Base-by-base conservation (phyloP, 2,329 filamentous ascomycete genomes). In the Fusarium lateritium region DNA sequence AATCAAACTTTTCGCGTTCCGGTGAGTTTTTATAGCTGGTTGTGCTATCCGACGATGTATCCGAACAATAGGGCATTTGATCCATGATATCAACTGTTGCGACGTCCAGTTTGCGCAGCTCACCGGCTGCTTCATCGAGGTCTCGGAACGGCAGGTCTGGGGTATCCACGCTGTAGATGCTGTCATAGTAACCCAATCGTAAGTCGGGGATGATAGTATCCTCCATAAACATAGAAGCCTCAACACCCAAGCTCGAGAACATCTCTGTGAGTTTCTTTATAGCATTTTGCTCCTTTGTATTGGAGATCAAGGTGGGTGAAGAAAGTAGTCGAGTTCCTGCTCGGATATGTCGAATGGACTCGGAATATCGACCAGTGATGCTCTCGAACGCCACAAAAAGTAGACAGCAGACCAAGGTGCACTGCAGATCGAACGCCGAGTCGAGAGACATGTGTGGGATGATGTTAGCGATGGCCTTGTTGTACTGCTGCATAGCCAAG, bases 321-420 rank as follows among this genome's bases (percentile, higher is more conserved):
- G 52, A 56, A 3, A 71, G 58, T 0, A 75, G 33, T n/a, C 42
- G 40, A 1, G 52, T 64, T 13, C 72, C 72, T 0, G 69, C 67
- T 5, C 64, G 56, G 3, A 75, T 67, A 17, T 75, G 73, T 14
- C 59, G 59, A 17, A 74, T 44, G 0, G 67, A 65, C 31, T 75
- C 72, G 0, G 62, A 50, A 36, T 75, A 74, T 5, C 69, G 59
- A 11, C 72, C 73, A 2, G 60, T 65, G 21, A 75, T 62, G 3
- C 69, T 47, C 44, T 75, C 73, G 9, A 73, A 69, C 1, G 71
- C 72, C 4, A 75, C 56, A 8, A 75, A 74, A 2, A 75, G 21
- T 0, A 75, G 39, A 28, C 73, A 75, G 22, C 71, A 71, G 1
- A 74, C 59, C 1, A 72, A 7, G 1, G 70, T 70, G 17, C 63